Evolutionary conservation across 2,329 filamentous ascomycete genomes (phyloP).

Genomic region (Graphilbum ipis-grandicollis): DNA sequence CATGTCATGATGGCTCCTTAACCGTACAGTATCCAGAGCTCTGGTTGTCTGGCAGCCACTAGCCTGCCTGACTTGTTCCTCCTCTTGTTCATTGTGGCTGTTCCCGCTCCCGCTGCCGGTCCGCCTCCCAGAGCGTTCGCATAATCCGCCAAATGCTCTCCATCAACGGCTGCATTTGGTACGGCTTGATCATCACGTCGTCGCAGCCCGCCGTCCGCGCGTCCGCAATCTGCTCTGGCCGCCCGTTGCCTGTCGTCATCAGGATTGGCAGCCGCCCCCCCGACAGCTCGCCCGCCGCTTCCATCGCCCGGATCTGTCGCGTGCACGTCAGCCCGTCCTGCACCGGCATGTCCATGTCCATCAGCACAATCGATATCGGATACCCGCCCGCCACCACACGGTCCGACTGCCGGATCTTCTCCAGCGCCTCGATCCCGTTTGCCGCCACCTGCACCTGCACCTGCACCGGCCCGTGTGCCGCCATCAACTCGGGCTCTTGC

Average conservation of each 20-base stretch:
- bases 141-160: conserved; percentile 39
- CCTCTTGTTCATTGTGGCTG: neutral
- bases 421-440: conserved; percentile 37
- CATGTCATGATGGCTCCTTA: too few species aligned
- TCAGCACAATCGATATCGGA: conserved; percentile 44
- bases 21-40: too few species aligned
- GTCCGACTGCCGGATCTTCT: conserved; percentile 22
- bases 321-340: conserved; percentile 56
- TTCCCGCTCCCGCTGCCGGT: neutral
- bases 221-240: conserved; percentile 39
- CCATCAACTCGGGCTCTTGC: neutral
- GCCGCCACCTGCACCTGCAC: conserved; percentile 36
- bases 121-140: conserved; percentile 6
- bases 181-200: conserved; percentile 57
- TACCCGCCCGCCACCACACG: conserved; percentile 11
- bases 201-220: conserved; percentile 37
- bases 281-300: conserved; percentile 32
- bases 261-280: conserved; percentile 43
- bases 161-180: conserved; percentile 42
- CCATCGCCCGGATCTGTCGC: conserved; percentile 42
- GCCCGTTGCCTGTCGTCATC: conserved; percentile 50
- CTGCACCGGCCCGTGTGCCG: conserved; percentile 19
- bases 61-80: too few species aligned
- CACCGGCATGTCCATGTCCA: conserved; percentile 65
- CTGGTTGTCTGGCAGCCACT: too few species aligned